phyloP scores from a whole-genome alignment of 2,329 filamentous ascomycete genomes.

The Hypoxylon sp. region DNA sequence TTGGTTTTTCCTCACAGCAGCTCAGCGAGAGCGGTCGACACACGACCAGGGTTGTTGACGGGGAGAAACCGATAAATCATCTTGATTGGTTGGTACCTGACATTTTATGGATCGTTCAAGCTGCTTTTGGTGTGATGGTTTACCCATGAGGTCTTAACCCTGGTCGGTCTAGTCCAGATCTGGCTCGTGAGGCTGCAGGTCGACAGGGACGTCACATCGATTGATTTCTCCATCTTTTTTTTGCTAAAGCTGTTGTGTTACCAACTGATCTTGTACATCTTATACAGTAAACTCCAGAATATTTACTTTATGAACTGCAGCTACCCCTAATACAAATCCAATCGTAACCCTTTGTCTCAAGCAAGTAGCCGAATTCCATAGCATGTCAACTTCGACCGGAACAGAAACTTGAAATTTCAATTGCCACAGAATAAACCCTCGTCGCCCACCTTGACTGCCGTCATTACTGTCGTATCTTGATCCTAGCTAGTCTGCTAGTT shows the following conservation, averaged over 20 bases:
- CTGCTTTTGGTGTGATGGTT: constrained; percentile 33
- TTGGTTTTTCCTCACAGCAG: constrained; percentile 30
- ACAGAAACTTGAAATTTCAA: too few species aligned
- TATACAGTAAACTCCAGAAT: too few species aligned
- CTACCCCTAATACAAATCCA: constrained; percentile 6
- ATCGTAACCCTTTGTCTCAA: too few species aligned
- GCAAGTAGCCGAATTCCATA: too few species aligned
- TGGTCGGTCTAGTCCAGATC: constrained; percentile 27
- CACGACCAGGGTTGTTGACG: constrained; percentile 31
- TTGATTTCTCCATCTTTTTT: constrained; percentile 15
- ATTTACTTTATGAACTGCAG: neutral
- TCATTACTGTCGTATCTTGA: constrained; percentile 10
- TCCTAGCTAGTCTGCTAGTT: too few species aligned
- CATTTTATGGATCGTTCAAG: constrained; percentile 17
- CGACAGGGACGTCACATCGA: constrained; percentile 30
- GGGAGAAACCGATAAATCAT: constrained; percentile 37
- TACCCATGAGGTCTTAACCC: constrained; percentile 24
- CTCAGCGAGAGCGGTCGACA: constrained; percentile 2
- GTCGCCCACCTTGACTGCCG: too few species aligned
- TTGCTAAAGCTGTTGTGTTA: constrained; percentile 13
- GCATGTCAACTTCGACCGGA: too few species aligned
- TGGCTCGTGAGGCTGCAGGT: constrained; percentile 30
- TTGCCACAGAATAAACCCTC: too few species aligned
- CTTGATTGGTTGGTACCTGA: constrained; percentile 38
- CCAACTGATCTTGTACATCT: neutral